A percentile compares a stretch with the other conserved stretches of the same genome.
phyloP scores from a whole-genome alignment of 177 flowering plant species.

The Vitis hybrid region DNA sequence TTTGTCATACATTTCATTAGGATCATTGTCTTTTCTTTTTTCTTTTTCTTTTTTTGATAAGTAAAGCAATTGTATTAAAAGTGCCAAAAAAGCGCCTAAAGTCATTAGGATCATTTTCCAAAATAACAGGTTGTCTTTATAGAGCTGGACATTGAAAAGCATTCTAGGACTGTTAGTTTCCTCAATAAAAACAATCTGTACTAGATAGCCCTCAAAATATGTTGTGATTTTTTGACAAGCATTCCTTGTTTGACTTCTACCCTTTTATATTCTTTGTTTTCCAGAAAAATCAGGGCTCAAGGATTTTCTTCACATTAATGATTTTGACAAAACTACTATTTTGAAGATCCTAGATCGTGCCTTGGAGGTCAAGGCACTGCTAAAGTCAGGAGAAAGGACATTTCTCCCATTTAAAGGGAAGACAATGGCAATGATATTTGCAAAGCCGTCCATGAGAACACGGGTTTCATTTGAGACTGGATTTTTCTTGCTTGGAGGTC shows the following conservation, averaged over 20 bases:
- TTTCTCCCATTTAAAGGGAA: conserved; percentile 92
- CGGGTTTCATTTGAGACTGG: conserved; percentile 98
- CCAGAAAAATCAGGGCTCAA: conserved; percentile 55
- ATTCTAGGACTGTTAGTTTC: not conserved
- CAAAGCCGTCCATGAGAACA: conserved; percentile 99
- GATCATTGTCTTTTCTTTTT: not conserved
- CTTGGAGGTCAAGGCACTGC: conserved; percentile 69
- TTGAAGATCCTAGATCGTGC: conserved; percentile 79
- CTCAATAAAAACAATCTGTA: not conserved
- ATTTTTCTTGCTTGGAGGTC: conserved; percentile 88
- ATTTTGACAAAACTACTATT: conserved; percentile 82
- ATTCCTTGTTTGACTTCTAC: conserved; percentile 2
- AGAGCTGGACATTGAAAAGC: too few species aligned
- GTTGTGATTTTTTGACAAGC: not conserved
- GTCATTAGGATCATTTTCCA: not conserved
- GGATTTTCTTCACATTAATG: conserved; percentile 85
- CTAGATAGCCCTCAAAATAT: not conserved
- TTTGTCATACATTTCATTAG: too few species aligned
- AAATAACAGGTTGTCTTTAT: not conserved
- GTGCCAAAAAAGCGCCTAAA: too few species aligned
- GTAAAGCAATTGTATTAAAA: too few species aligned
- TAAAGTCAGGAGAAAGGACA: conserved; percentile 86
- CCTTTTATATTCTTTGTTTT: conserved; percentile 15
- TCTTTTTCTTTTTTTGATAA: too few species aligned
- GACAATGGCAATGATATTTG: conserved; percentile 97